Conservation (phyloP, 495 filamentous ascomycete species). For the Margaritispora aquatica region DNA sequence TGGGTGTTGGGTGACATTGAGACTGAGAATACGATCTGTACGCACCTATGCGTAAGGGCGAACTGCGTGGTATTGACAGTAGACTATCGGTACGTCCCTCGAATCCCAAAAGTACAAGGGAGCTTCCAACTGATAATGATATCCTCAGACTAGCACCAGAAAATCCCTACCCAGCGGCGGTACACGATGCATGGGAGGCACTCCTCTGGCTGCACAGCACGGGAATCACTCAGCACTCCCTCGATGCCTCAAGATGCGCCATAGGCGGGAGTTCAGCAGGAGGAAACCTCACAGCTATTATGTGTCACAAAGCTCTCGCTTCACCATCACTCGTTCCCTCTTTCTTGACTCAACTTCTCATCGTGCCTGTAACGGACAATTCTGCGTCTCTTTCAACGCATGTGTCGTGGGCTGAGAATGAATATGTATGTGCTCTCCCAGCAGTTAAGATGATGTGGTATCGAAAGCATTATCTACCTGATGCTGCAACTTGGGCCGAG, state of each 20-base stretch:
- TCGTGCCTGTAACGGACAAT: slow-evolving; percentile 54
- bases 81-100: slow-evolving; percentile 43
- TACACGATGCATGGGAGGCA: slow-evolving; percentile 51
- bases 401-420: slow-evolving; percentile 45
- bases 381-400: slow-evolving; percentile 40
- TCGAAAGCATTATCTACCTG: slow-evolving; percentile 48
- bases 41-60: slow-evolving; percentile 43
- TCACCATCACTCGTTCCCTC: slow-evolving; percentile 26
- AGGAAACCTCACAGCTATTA: slow-evolving; percentile 47
- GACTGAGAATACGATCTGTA: slow-evolving; percentile 52
- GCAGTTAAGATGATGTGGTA: slow-evolving; percentile 56
- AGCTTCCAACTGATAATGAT: neutral
- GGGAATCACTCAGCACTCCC: slow-evolving; percentile 30
- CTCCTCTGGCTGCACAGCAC: slow-evolving; percentile 46
- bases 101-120: neutral
- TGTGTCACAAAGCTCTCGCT: slow-evolving; percentile 46
- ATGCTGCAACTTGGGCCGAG: slow-evolving; percentile 35
- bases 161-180: slow-evolving; percentile 48
- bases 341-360: slow-evolving; percentile 46
- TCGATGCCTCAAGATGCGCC: slow-evolving; percentile 42
- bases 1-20: slow-evolving; percentile 55
- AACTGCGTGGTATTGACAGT: slow-evolving; percentile 48
- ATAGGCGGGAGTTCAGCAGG: slow-evolving; percentile 51
- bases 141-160: slow-evolving; percentile 46
- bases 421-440: slow-evolving; percentile 43